A percentile compares a stretch with the other conserved stretches of the same genome.
Conservation (phyloP, 305 asterid species). For the Fraxinus sp. region DNA sequence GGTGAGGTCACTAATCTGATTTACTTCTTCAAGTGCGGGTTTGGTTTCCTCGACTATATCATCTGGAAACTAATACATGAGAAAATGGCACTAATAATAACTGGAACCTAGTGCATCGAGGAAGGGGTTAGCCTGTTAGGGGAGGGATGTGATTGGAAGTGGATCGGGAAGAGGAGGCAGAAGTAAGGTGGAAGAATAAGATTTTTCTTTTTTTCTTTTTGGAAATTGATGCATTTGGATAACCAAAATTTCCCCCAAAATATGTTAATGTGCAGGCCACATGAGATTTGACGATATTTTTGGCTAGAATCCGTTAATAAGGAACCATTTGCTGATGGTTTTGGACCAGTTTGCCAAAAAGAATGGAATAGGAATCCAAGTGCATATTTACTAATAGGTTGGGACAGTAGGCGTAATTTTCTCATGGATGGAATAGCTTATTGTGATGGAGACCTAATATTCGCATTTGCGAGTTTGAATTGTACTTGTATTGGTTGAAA, state of each 20-base stretch:
- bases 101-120: background rate
- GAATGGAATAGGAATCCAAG: background rate
- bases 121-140: background rate
- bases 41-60: background rate
- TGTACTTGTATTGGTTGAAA: background rate
- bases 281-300: background rate
- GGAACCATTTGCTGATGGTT: background rate
- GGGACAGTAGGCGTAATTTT: background rate
- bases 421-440: background rate
- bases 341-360: background rate
- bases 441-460: background rate
- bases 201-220: background rate
- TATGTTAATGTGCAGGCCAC: background rate
- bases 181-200: background rate
- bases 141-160: background rate
- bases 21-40: background rate
- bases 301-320: background rate
- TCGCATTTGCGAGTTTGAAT: background rate
- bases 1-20: background rate
- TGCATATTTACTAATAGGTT: background rate
- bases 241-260: background rate
- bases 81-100: background rate
- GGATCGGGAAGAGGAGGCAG: background rate
- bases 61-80: background rate
- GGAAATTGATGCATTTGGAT: background rate